Base-by-base conservation (phyloP, 2,329 filamentous ascomycete species). In the Penicillium sp. region DNA sequence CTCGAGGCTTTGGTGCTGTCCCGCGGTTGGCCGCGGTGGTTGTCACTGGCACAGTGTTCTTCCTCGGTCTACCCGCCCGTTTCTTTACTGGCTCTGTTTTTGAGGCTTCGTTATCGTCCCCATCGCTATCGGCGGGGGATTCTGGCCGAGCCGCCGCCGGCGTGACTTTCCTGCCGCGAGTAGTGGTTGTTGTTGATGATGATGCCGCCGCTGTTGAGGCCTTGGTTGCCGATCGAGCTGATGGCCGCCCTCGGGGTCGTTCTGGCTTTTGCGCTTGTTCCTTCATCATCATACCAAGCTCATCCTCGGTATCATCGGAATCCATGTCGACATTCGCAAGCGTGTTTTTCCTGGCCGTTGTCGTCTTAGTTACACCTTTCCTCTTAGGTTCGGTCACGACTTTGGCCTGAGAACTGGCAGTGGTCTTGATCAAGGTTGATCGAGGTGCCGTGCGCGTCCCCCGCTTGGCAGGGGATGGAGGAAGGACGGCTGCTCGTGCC, bases 401-500 rank as follows among this genome's bases (percentile, higher is more conserved):
- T 57, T 69, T 55, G 2, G 50, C 53, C 37, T 65, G 58, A 9
- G 61, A 54, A 26, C 62, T 62, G 12, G 64, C 60, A 24, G 67
- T 57, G n/a, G 62, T 60, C 51, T 65, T 70, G 1, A 65, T 67
- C 28, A 51, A 26, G 17, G 70, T 63, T n/a, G 61, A 55, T 42
- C 64, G 56, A 19, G 65, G 58, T 17, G 61, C 68, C 12, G 66
- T 61, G 26, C 68, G 67, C 12, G 57, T 50, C 9, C 47, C 66
- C 40, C 67, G 61, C 56, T 67, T 70, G 5, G 51, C 63, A 42
- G 68, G 68, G 44, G 68, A 68, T 12, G 61, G 62, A 4, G 68
- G 68, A 22, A 70, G 63, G 38, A 70, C 65, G 45, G 68, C 68
- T 42, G 68, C 68, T 44, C 68, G 68, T 53, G 68, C 68, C 68